phyloP scores from a whole-genome alignment of 768 basidiomycete genomes.

The Calocybe indica region DNA sequence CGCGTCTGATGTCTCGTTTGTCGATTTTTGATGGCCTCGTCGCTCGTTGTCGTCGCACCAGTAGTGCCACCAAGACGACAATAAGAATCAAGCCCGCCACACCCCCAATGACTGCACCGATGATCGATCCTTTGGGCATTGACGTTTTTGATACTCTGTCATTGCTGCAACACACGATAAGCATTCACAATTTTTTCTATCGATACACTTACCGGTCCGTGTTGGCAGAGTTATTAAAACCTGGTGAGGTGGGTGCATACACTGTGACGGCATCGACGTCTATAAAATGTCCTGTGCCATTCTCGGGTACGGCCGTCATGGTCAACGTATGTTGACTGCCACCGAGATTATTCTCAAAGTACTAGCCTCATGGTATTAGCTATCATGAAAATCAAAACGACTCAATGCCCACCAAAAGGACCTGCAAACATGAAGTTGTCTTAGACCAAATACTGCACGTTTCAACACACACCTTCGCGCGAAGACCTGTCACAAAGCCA shows the following conservation, averaged over 20 bases:
- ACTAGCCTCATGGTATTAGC: conserved; percentile 20
- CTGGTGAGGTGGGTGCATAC: conserved; percentile 13
- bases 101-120: conserved; percentile 17
- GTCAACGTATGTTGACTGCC: conserved; percentile 31
- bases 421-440: conserved; percentile 10
- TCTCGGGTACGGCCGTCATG: conserved; percentile 24
- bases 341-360: conserved; percentile 33
- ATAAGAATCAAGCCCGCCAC: conserved; percentile 17
- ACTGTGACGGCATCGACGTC: conserved; percentile 38
- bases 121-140: conserved; percentile 2
- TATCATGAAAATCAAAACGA: not conserved
- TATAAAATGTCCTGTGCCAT: conserved; percentile 30
- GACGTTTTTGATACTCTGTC: not conserved
- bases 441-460: not conserved
- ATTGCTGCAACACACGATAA: not conserved
- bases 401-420: conserved; percentile 24
- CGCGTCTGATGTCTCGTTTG: conserved; percentile 18
- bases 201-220: too few relatives aligned
- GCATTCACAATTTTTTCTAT: too few relatives aligned
- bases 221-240: not conserved
- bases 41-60: conserved; percentile 19
- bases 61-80: conserved; percentile 14
- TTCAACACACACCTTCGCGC: conserved; percentile 14
- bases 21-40: conserved; percentile 9
- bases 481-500: conserved; percentile 26